Evolutionary conservation across 2,329 filamentous ascomycete genomes (phyloP).

Genomic region (Tricladium varicosporioides): DNA sequence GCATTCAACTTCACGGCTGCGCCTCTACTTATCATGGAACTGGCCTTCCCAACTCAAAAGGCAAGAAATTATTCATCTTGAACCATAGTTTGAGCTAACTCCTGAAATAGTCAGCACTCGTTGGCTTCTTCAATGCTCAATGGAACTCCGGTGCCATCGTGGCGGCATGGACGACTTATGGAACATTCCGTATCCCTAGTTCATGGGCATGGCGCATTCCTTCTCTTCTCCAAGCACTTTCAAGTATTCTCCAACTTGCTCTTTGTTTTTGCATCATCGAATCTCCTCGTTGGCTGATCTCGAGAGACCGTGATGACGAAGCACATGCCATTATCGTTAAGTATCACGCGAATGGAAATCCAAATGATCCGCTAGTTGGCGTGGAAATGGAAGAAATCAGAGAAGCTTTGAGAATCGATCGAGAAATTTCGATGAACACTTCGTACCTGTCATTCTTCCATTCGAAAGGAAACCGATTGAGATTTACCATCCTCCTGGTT

Average conservation of each 20-base stretch:
- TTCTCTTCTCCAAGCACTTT: constrained; percentile 10
- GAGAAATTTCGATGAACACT: constrained; percentile 35
- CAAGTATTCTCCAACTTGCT: not conserved
- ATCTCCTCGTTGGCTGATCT: constrained; percentile 44
- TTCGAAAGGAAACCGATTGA: constrained; percentile 12
- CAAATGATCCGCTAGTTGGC: constrained; percentile 42
- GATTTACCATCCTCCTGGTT: constrained; percentile 8
- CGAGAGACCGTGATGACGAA: constrained; percentile 48
- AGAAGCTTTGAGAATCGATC: constrained; percentile 44
- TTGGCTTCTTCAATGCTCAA: constrained; percentile 1
- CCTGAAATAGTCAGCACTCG: not conserved
- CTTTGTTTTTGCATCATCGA: constrained; percentile 20
- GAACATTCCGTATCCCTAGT: constrained; percentile 27
- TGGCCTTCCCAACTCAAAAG: constrained; percentile 53
- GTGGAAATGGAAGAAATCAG: constrained; percentile 50
- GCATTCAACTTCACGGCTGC: constrained; percentile 3
- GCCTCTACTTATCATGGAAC: constrained; percentile 50
- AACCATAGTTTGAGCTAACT: not conserved
- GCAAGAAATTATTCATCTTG: constrained; percentile 26
- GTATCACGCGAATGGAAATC: constrained; percentile 49
- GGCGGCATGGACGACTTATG: constrained; percentile 43
- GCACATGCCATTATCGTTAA: constrained; percentile 51
- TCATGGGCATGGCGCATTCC: constrained; percentile 29
- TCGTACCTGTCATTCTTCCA: constrained; percentile 37
- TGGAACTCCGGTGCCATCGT: constrained; percentile 37